A percentile compares a stretch with the other conserved stretches of the same genome.
Evolutionary conservation across 352 stramenopile species (phyloP).

Genomic region (Globisporangium rhizosaccharum): DNA sequence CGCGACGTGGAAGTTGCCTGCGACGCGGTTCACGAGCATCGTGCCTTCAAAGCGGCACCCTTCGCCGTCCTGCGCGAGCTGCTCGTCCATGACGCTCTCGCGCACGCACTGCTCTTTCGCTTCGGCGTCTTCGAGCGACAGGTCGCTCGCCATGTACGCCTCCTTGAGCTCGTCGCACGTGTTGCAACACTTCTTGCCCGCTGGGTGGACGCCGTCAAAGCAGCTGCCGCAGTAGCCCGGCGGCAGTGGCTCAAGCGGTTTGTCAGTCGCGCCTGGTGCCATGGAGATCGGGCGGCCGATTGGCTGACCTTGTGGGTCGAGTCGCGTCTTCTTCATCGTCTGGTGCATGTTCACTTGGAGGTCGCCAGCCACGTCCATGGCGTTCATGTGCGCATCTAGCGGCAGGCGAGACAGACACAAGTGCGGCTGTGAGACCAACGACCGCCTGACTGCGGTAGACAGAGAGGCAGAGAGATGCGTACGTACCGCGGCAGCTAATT

Average conservation of each 20-base stretch:
- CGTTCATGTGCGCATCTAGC: slow-evolving; percentile 95
- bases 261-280: slow-evolving; percentile 18
- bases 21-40: slow-evolving; percentile 84
- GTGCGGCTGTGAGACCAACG: not conserved
- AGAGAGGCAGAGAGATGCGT: not conserved
- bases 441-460: not conserved
- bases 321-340: slow-evolving; percentile 90
- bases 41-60: slow-evolving; percentile 74
- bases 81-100: slow-evolving; percentile 57
- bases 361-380: slow-evolving; percentile 98
- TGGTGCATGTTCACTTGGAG: slow-evolving; percentile 96
- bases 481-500: slow-evolving; percentile 87
- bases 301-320: slow-evolving; percentile 66
- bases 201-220: slow-evolving; percentile 84
- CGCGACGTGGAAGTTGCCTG: slow-evolving; percentile 82
- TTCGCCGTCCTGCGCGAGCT: slow-evolving; percentile 69
- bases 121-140: slow-evolving; percentile 72
- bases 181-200: slow-evolving; percentile 74
- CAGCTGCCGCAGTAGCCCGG: slow-evolving; percentile 94
- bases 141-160: slow-evolving; percentile 66
- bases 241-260: slow-evolving; percentile 44
- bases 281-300: slow-evolving; percentile 58
- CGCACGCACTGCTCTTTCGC: slow-evolving; percentile 75
- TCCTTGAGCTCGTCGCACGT: slow-evolving; percentile 82
- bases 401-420: not conserved